A percentile compares a stretch with the other conserved stretches of the same genome.
phyloP scores from a whole-genome alignment of 2,329 filamentous ascomycete species.

The Colletotrichum tropicale region DNA sequence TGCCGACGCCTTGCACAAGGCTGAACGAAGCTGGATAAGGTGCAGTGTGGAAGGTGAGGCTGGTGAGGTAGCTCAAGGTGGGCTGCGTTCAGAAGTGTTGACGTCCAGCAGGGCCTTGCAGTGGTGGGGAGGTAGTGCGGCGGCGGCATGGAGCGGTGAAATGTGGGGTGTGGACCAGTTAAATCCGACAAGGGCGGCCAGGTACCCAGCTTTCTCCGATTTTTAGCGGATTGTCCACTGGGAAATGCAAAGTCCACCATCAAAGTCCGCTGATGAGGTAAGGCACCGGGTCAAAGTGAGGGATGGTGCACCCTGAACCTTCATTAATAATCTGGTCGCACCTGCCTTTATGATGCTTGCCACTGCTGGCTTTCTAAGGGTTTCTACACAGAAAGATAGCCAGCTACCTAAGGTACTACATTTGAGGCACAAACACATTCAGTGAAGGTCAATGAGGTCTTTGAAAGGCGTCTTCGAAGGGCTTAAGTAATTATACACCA shows the following conservation, averaged over 20 bases:
- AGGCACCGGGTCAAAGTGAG: neutral
- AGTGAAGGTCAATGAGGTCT: neutral
- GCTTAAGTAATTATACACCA: neutral
- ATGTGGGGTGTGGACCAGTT: neutral
- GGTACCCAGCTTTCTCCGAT: neutral
- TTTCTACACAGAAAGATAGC: neutral
- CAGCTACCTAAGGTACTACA: neutral
- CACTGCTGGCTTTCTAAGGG: neutral
- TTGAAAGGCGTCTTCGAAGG: neutral
- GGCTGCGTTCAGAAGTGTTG: neutral
- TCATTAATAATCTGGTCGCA: conserved; percentile 7
- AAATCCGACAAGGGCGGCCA: conserved; percentile 1
- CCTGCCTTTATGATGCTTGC: neutral
- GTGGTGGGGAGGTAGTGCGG: conserved; percentile 1
- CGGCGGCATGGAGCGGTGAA: neutral
- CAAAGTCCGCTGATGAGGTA: conserved; percentile 11
- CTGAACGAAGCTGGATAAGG: neutral
- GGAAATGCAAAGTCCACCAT: neutral
- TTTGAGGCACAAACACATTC: neutral
- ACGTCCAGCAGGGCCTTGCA: neutral
- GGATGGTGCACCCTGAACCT: neutral
- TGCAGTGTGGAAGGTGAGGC: neutral
- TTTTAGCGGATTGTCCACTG: neutral
- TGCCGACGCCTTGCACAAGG: neutral
- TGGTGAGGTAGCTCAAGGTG: neutral